Base-by-base conservation (phyloP, 306 rosid species). In the Quercus wislizeni region DNA sequence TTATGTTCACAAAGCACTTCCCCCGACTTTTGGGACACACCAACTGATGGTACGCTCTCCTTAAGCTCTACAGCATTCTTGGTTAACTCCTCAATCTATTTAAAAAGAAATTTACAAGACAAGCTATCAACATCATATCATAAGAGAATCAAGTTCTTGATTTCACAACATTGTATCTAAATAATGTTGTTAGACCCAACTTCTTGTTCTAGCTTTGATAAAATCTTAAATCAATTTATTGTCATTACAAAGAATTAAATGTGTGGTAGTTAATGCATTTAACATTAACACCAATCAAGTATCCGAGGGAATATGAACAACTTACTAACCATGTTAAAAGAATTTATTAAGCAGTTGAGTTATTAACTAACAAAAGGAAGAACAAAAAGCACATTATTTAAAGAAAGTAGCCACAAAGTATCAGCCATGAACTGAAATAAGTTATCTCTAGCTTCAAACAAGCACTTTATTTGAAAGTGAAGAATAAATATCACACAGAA, bases 1-100 rank as follows among this genome's bases (percentile, higher is more conserved):
- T 85, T 89, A 82, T 91, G 97, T 78, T 80, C 80, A 73, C 97
- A 91, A 46, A 91, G 93, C 70, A 87, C 69, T 72, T 84, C 86
- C 70, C 79, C 75, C 28, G 86, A 64, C 69, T 72, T 80, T 52
- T 75, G 73, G 20, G 84, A 23, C 49, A 55, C 81, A 75, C 87
- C 78, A 56, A 63, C 80, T 72, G 84, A 84, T 27, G 74, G 58
- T 43, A 70, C 55, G 27, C 80, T 38, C 13, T 75, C 75, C 78
- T 78, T 88, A 12, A 82, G 86, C 83, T 88, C 97, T 80, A 30
- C 78, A 28, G 88, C 93, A 85, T 87, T 81, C 20, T 58, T 21
- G 78, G 81, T 82, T 41, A 90, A 80, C 86, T 90, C 90, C 58
- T 88, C 91, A 85, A 90, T 79, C 94, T 88, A 83, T 21, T 64